These are phyloP conservation scores for Tuber borchii DNA, from an alignment of 495 filamentous ascomycete species.

Conservation along the genomic window DNA sequence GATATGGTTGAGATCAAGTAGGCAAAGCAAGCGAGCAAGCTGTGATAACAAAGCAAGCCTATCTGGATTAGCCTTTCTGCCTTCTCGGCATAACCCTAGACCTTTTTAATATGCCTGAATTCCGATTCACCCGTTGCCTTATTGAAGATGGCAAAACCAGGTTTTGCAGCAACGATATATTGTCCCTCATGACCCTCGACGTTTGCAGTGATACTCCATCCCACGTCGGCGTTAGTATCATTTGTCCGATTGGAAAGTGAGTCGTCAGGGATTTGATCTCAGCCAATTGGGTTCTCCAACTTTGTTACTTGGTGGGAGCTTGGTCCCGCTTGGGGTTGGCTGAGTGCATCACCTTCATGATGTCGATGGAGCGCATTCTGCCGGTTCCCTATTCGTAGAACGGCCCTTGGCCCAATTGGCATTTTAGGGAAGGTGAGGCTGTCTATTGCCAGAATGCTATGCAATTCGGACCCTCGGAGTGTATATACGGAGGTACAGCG, in stretches of 20 bases:
- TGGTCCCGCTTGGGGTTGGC: slow-evolving; percentile 62
- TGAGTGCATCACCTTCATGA: slow-evolving; percentile 69
- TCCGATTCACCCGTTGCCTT: slow-evolving; percentile 56
- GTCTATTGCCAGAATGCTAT: slow-evolving; percentile 9
- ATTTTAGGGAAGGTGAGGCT: slow-evolving; percentile 70
- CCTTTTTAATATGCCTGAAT: slow-evolving; percentile 51
- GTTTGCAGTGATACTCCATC: slow-evolving; percentile 66
- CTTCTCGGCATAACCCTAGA: slow-evolving; percentile 45
- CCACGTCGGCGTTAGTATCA: slow-evolving; percentile 15
- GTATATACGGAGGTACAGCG: no score
- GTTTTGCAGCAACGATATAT: slow-evolving; percentile 69
- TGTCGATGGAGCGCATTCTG: slow-evolving; percentile 82
- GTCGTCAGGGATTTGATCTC: slow-evolving; percentile 17
- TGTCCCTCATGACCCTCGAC: slow-evolving; percentile 61
- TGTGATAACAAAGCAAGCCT: slow-evolving; percentile 29
- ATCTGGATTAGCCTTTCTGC: slow-evolving; percentile 42
- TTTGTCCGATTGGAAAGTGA: neutral
- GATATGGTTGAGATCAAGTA: neutral
- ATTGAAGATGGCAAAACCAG: slow-evolving; percentile 70
- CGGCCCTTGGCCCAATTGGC: slow-evolving; percentile 74
- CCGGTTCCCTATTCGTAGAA: slow-evolving; percentile 64
- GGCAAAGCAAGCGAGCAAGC: neutral
- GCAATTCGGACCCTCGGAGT: neutral
- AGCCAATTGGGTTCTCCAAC: slow-evolving; percentile 61
- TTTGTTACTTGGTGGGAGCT: slow-evolving; percentile 59